These are phyloP conservation scores for Astrothelium macrocarpum DNA, from an alignment of 495 filamentous ascomycete genomes.

Conservation along the genomic window DNA sequence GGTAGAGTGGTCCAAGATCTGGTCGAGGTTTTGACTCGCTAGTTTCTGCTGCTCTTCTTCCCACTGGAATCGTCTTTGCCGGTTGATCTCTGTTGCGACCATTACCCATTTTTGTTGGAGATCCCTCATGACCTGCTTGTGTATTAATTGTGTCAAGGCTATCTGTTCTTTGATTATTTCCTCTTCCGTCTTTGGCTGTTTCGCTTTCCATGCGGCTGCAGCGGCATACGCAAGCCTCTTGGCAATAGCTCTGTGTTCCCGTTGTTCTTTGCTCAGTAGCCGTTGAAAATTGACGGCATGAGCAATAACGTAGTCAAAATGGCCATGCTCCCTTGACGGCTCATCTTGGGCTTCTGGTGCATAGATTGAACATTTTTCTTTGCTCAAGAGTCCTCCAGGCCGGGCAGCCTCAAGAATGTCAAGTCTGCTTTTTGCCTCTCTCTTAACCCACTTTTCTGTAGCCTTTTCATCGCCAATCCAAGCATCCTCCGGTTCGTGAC, in stretches of 20 bases:
- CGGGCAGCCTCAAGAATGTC: slow-evolving; percentile 60
- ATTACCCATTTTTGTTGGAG: slow-evolving; percentile 71
- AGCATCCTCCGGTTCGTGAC: slow-evolving; percentile 29
- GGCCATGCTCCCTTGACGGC: slow-evolving; percentile 67
- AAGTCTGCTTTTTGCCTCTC: slow-evolving; percentile 46
- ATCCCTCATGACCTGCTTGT: slow-evolving; percentile 61
- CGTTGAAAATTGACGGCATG: slow-evolving; percentile 73
- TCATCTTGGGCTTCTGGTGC: slow-evolving; percentile 65
- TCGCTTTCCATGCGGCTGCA: slow-evolving; percentile 48
- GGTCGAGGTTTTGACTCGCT: slow-evolving; percentile 72
- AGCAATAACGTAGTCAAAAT: slow-evolving; percentile 72
- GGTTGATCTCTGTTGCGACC: slow-evolving; percentile 64
- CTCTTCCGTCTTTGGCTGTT: slow-evolving; percentile 60
- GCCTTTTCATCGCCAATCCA: slow-evolving; percentile 33
- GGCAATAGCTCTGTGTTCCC: slow-evolving; percentile 56
- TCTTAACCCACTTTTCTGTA: slow-evolving; percentile 48
- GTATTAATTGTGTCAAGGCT: slow-evolving; percentile 30
- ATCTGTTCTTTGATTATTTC: slow-evolving; percentile 52
- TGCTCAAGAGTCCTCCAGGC: slow-evolving; percentile 64
- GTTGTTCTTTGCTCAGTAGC: slow-evolving; percentile 65
- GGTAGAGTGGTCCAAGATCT: slow-evolving; percentile 65
- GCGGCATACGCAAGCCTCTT: slow-evolving; percentile 49
- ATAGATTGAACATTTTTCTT: slow-evolving; percentile 62
- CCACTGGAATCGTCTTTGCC: slow-evolving; percentile 61
- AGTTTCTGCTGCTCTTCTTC: slow-evolving; percentile 74